phyloP scores from a whole-genome alignment of 257 asterid species.

The Hygrophila difformis region DNA sequence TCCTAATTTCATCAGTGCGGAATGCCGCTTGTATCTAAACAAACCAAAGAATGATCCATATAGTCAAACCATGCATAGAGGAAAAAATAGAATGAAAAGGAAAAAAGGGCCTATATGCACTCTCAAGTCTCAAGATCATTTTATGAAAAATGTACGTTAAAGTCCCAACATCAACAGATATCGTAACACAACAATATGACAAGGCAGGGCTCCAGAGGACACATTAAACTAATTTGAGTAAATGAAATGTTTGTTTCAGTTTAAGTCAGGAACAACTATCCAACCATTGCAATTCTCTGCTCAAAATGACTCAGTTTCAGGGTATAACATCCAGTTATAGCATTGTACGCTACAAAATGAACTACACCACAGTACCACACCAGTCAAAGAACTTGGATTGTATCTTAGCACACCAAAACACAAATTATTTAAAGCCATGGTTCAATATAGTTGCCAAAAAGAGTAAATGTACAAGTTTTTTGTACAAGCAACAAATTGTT shows the following conservation, averaged over 20 bases:
- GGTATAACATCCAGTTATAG: no score
- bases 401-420: no score
- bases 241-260: no score
- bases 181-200: no score
- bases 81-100: background rate
- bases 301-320: background rate
- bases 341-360: no score
- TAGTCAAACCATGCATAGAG: background rate
- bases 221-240: no score
- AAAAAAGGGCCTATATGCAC: background rate
- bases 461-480: background rate
- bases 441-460: background rate
- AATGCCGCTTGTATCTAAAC: slow-evolving; percentile 94
- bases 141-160: background rate
- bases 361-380: no score
- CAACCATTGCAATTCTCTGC: background rate
- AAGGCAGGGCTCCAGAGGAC: no score
- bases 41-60: slow-evolving; percentile 3
- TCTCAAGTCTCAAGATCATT: background rate
- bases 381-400: no score
- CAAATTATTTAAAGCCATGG: no score
- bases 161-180: background rate
- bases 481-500: background rate
- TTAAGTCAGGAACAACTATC: background rate
- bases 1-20: slow-evolving; percentile 91